Evolutionary conservation across 805 yeast species (phyloP), one percentile per base, ranked within the genome.

Genomic region (Zygoascus biomembranicola): DNA sequence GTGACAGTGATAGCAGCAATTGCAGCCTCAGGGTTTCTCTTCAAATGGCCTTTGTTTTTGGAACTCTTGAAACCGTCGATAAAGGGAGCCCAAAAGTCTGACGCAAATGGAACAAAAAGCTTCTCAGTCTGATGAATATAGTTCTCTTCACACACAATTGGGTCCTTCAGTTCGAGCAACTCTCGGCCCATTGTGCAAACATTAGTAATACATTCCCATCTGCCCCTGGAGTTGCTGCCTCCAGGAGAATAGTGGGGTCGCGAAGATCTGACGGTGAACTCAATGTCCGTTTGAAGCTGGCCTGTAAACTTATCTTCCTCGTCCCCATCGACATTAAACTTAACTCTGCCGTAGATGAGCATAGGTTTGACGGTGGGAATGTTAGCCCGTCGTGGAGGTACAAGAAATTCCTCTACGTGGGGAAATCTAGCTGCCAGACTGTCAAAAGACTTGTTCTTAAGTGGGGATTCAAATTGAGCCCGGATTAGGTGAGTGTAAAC

Each of bases 1-100:
- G 62, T 56, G 48, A 69, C 66, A 13, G 66, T 62, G 49, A 69
- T 61, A 6, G 72, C 72, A 19, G 57, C 58, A 19, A 69, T 58
- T 18, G 69, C 68, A 14, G 66, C 61, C 43, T 59, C 63, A 2
- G 65, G 58, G 51, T 63, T 59, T 31, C 57, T 52, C 37, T 54
- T 54, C 39, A 59, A 56, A 20, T 55, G 59, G 9, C 58, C 47
- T 31, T 43, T 39, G 16, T 44, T 48, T 32, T 41, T 45, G 43
- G 50, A 52, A 44, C 37, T 35, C 32, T 48, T 48, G 54, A 69
- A 62, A 3, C 72, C 69, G 18, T 58, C 56, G 35, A 69, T 52
- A 56, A 69, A 69, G 28, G 71, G 72, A 5, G 67, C 58, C 72
- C 73, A 69, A 57, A 69, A 69, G 51, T 69, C 73, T 20, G 66